Conservation (phyloP, 129 eudicot genomes). For the Flaveria ramosissima region DNA sequence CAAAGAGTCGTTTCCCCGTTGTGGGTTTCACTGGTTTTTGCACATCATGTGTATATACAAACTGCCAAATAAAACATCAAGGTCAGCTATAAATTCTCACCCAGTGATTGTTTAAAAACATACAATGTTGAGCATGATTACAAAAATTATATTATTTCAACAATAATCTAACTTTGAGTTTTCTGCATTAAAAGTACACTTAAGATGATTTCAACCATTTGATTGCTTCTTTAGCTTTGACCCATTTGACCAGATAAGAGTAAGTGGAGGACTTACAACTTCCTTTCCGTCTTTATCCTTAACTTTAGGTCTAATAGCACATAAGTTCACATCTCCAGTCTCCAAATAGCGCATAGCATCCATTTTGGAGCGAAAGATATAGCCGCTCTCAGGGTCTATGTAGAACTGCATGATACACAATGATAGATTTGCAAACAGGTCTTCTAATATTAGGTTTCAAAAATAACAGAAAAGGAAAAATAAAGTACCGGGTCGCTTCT, state of each 20-base stretch:
- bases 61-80: constrained; percentile 21
- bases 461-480: not conserved
- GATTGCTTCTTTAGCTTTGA: no score
- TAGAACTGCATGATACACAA: constrained; percentile 48
- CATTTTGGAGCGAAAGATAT: constrained; percentile 59
- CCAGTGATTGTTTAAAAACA: not conserved
- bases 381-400: constrained; percentile 56
- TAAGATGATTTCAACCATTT: no score
- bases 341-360: constrained; percentile 71
- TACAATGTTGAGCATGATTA: not conserved
- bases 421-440: constrained; percentile 1
- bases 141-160: not conserved
- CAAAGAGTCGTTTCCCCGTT: constrained; percentile 35
- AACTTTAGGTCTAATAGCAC: constrained; percentile 54
- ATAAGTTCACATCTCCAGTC: constrained; percentile 55
- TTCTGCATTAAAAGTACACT: not conserved
- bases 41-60: constrained; percentile 36
- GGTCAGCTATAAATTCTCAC: not conserved
- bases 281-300: constrained; percentile 42
- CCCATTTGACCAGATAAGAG: no score
- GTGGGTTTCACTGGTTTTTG: constrained; percentile 27
- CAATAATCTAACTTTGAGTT: constrained; percentile 1
- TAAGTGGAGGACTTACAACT: constrained; percentile 18
- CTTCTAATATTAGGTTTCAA: not conserved
- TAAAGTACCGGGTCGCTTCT: constrained; percentile 60